Evolutionary conservation across 140 eudicot species (phyloP).

Genomic region (Anethum foeniculum): DNA sequence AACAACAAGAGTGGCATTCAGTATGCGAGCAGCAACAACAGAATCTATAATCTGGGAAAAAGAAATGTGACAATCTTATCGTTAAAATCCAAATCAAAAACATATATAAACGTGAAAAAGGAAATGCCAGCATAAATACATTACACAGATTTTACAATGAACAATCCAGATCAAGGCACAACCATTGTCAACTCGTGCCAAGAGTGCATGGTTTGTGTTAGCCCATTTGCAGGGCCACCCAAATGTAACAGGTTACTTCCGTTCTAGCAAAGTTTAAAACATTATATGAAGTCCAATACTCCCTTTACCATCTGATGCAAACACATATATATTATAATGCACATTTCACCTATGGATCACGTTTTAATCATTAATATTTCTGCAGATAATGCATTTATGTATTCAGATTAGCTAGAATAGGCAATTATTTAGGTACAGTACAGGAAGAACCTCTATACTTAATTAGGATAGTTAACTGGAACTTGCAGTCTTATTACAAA

Average conservation of each 20-base stretch:
- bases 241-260: neutral
- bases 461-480: neutral
- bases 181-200: neutral
- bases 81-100: neutral
- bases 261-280: neutral
- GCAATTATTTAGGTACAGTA: neutral
- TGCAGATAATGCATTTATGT: neutral
- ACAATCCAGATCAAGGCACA: neutral
- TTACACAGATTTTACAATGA: neutral
- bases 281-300: neutral
- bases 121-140: neutral
- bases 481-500: too few relatives aligned
- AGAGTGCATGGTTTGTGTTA: neutral
- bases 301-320: neutral
- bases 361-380: neutral
- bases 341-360: neutral
- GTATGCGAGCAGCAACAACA: constrained; percentile 95
- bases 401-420: neutral
- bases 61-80: neutral
- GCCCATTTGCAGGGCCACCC: neutral
- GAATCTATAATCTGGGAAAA: constrained; percentile 72
- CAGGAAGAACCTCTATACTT: neutral
- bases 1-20: constrained; percentile 95
- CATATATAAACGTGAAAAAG: neutral
- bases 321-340: neutral